These are phyloP conservation scores for Chlamydomonas urium DNA, from an alignment of 139 green algal genomes.

Conservation along the genomic window DNA sequence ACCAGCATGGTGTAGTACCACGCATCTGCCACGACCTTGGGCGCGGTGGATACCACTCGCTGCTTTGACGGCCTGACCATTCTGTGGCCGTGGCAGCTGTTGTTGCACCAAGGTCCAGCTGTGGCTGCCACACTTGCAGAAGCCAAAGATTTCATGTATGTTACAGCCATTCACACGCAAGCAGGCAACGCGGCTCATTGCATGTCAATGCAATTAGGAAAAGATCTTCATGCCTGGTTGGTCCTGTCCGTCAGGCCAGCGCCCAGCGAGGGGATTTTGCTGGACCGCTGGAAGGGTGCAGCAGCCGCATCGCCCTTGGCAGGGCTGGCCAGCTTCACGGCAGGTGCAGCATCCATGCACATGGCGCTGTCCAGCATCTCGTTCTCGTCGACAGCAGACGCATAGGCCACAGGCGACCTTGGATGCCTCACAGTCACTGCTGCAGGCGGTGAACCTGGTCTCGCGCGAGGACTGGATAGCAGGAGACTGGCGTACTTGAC, in stretches of 20 bases:
- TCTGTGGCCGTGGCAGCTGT: too few relatives aligned
- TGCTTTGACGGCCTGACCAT: too few relatives aligned
- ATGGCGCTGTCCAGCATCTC: background rate
- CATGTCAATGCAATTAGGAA: too few relatives aligned
- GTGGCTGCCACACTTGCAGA: too few relatives aligned
- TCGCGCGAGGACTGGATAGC: background rate
- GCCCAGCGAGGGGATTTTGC: background rate
- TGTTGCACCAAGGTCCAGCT: too few relatives aligned
- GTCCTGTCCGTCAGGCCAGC: background rate
- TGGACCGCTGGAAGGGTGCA: background rate
- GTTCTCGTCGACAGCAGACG: background rate
- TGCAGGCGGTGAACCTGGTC: background rate
- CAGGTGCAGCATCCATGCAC: background rate
- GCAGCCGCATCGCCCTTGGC: background rate
- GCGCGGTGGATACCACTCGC: too few relatives aligned
- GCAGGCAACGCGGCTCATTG: too few relatives aligned
- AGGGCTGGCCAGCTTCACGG: background rate
- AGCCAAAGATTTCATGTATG: too few relatives aligned
- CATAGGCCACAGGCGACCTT: background rate
- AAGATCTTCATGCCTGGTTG: too few relatives aligned
- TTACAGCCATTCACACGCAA: too few relatives aligned
- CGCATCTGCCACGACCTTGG: too few relatives aligned
- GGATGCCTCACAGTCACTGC: background rate
- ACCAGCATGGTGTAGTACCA: too few relatives aligned
- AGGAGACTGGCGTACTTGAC: constrained; percentile 4